Conservation (phyloP, 2,329 filamentous ascomycete genomes). For the Huntiella bhutanensis region DNA sequence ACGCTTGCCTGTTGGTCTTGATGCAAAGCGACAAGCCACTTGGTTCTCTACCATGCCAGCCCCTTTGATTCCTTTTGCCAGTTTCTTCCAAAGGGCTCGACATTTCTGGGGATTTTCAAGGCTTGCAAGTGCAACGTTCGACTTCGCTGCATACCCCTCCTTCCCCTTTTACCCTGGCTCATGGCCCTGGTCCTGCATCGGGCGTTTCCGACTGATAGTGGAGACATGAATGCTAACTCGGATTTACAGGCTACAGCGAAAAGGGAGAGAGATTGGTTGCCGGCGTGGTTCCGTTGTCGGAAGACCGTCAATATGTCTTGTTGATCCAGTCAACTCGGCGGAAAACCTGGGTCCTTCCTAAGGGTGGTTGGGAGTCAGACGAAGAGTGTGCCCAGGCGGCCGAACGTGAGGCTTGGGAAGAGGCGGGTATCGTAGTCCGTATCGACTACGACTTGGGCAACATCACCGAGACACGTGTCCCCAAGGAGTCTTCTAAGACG, state of each 20-base stretch:
- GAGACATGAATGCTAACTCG: not conserved
- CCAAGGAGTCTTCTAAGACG: constrained; percentile 50
- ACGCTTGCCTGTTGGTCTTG: not conserved
- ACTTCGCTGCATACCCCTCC: constrained; percentile 9
- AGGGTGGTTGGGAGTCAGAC: constrained; percentile 94
- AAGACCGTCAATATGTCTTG: constrained; percentile 72
- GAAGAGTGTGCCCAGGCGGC: constrained; percentile 76
- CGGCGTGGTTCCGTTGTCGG: constrained; percentile 75
- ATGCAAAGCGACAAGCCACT: not conserved
- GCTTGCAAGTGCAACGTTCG: not conserved
- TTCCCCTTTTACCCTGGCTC: constrained; percentile 8
- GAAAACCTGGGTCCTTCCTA: constrained; percentile 90
- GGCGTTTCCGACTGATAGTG: not conserved
- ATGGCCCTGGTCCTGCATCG: constrained; percentile 1
- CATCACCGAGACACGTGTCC: constrained; percentile 67
- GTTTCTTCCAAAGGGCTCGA: constrained; percentile 1
- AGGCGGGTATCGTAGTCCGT: constrained; percentile 76
- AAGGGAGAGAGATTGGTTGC: constrained; percentile 90
- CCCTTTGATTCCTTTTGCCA: not conserved
- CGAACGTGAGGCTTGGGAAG: constrained; percentile 87
- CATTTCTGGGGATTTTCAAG: constrained; percentile 1
- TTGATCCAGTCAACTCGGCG: constrained; percentile 84
- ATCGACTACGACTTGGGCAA: constrained; percentile 72
- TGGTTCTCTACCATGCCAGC: not conserved
- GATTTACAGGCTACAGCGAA: constrained; percentile 59